Percentiles rank a stretch among this genome's conserved stretches.
Conservation (phyloP, 306 rosid genomes). For the Corylus heterophylla region DNA sequence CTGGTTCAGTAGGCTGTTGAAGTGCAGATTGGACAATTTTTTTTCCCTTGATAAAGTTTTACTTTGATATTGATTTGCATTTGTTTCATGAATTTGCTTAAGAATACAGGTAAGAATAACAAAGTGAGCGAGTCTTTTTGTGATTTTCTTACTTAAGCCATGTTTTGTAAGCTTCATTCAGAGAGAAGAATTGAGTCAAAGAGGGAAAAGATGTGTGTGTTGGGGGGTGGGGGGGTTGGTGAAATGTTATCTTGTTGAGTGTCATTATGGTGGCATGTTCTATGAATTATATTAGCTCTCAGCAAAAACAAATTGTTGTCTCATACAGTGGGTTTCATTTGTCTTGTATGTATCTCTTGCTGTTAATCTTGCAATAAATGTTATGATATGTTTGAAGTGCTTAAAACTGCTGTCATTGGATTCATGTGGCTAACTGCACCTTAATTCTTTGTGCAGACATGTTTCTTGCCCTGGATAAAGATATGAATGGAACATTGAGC, state of each 20-base stretch:
- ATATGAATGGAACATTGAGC: slow-evolving; percentile 76
- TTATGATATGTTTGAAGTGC: slow-evolving; percentile 9
- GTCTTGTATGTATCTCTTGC: background rate
- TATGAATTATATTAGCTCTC: background rate
- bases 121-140: background rate
- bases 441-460: slow-evolving; percentile 57
- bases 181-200: too few relatives aligned
- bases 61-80: background rate
- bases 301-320: background rate
- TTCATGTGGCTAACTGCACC: slow-evolving; percentile 19
- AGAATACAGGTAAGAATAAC: background rate
- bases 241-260: background rate
- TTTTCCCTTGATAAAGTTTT: background rate
- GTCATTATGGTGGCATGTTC: background rate
- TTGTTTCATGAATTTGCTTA: background rate
- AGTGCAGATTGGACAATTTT: background rate
- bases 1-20: background rate
- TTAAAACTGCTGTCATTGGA: slow-evolving; percentile 3
- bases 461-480: slow-evolving; percentile 92
- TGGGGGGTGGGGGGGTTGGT: background rate
- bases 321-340: background rate
- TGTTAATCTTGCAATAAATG: slow-evolving; percentile 2
- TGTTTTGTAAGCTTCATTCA: background rate
- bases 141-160: background rate
- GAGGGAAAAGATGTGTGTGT: too few relatives aligned